Conservation (phyloP, 441 rosid genomes). For the Arabidopsis lyrata region DNA sequence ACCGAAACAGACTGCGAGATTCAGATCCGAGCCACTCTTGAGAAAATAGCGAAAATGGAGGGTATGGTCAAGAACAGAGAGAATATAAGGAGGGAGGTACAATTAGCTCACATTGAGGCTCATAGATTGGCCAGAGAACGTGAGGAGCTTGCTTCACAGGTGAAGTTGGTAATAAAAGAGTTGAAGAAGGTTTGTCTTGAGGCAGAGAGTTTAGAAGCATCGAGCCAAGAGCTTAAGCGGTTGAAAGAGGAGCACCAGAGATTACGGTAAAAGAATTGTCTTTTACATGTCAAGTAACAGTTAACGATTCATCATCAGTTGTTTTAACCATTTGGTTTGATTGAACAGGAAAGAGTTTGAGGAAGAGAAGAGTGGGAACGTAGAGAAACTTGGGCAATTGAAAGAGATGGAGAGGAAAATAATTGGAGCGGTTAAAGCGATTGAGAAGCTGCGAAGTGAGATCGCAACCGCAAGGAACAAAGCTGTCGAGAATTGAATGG, state of each 20-base stretch:
- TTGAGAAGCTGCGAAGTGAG: conserved; percentile 65
- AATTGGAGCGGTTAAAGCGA: conserved; percentile 66
- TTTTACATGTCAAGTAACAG: conserved; percentile 11
- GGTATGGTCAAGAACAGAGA: conserved; percentile 62
- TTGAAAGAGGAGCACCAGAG: conserved; percentile 69
- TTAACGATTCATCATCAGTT: conserved; percentile 2
- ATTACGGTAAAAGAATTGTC: conserved; percentile 61
- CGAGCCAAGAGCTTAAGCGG: conserved; percentile 64
- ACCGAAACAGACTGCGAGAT: conserved; percentile 75
- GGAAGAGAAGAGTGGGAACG: conserved; percentile 68
- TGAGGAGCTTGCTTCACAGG: conserved; percentile 60
- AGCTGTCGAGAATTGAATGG: conserved; percentile 11
- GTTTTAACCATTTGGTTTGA: conserved; percentile 20
- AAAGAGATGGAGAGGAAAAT: conserved; percentile 69
- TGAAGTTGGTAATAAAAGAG: conserved; percentile 63
- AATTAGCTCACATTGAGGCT: conserved; percentile 70
- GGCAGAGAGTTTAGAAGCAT: conserved; percentile 55
- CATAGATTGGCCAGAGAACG: conserved; percentile 65
- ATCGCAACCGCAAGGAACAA: conserved; percentile 43
- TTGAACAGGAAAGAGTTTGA: conserved; percentile 63
- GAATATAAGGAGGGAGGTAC: conserved; percentile 67
- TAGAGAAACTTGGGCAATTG: conserved; percentile 65
- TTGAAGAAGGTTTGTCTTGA: conserved; percentile 58
- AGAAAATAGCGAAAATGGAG: conserved; percentile 71
- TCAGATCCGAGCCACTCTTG: conserved; percentile 69